Evolutionary conservation across 2,329 filamentous ascomycete species (phyloP).

Genomic region (Phialocephala sp.): DNA sequence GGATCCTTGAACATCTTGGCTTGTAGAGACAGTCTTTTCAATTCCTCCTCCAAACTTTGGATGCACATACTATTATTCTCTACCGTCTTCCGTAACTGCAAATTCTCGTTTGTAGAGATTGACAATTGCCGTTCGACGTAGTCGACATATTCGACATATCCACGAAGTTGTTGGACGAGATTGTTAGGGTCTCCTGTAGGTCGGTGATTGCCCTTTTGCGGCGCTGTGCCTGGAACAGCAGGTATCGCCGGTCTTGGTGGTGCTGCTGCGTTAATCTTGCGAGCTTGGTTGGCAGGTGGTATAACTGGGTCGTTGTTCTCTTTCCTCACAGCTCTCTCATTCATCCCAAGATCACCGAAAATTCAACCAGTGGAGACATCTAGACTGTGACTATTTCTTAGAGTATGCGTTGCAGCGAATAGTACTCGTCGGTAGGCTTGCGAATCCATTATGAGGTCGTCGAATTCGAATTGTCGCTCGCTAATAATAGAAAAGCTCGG

Average conservation of each 20-base stretch:
- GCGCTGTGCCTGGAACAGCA: no score
- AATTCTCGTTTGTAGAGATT: neutral
- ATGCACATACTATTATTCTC: neutral
- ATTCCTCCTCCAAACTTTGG: neutral
- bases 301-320: neutral
- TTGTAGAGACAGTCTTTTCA: no score
- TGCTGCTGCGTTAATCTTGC: neutral
- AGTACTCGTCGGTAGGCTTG: constrained; percentile 3
- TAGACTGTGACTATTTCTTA: neutral
- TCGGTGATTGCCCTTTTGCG: neutral
- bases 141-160: neutral
- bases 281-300: neutral
- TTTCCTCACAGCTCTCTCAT: neutral
- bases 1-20: no score
- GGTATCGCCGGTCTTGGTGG: neutral
- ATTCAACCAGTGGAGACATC: neutral
- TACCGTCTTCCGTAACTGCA: neutral
- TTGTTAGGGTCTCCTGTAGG: neutral
- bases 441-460: neutral
- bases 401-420: neutral
- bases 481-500: neutral
- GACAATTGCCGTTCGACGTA: neutral
- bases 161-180: neutral
- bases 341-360: neutral
- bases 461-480: neutral